These are phyloP conservation scores for Phytopythium sindhum DNA, from an alignment of 352 stramenopile species.

Conservation along the genomic window DNA sequence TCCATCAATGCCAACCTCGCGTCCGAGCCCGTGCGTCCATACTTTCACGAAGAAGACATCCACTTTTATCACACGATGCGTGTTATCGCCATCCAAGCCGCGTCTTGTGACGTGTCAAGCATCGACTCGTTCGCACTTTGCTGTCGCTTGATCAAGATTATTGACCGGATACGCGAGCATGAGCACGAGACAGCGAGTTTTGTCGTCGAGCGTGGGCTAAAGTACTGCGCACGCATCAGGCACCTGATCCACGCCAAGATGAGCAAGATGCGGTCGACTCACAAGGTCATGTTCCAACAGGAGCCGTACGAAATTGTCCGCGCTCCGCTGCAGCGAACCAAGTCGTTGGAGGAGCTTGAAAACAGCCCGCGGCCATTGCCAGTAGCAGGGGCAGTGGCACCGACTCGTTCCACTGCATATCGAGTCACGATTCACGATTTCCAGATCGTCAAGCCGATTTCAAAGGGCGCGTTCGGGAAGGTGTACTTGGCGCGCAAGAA, in stretches of 20 bases:
- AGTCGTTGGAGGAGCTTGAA: slow-evolving; percentile 72
- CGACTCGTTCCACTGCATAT: slow-evolving; percentile 33
- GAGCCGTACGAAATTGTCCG: slow-evolving; percentile 29
- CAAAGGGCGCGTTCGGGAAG: slow-evolving; percentile 86
- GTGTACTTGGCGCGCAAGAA: slow-evolving; percentile 88
- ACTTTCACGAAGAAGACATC: slow-evolving; percentile 53
- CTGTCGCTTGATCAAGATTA: slow-evolving; percentile 71
- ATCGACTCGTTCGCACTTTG: slow-evolving; percentile 78
- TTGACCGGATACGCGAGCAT: slow-evolving; percentile 64
- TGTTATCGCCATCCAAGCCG: slow-evolving; percentile 66
- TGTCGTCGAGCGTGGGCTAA: slow-evolving; percentile 43
- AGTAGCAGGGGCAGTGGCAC: not conserved
- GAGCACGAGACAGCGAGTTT: slow-evolving; percentile 44
- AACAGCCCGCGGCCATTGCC: slow-evolving; percentile 18
- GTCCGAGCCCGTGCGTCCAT: slow-evolving; percentile 27
- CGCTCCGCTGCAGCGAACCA: slow-evolving; percentile 64
- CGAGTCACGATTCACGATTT: slow-evolving; percentile 83
- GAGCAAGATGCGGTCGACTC: slow-evolving; percentile 80
- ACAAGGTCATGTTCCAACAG: slow-evolving; percentile 78
- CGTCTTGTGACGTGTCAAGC: slow-evolving; percentile 66
- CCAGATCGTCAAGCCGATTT: slow-evolving; percentile 88
- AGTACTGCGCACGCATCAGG: slow-evolving; percentile 55
- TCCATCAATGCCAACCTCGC: slow-evolving; percentile 60
- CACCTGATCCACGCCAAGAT: slow-evolving; percentile 86
- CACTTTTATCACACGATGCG: slow-evolving; percentile 74